A percentile compares a stretch with the other conserved stretches of the same genome.
Conservation (phyloP, 495 filamentous ascomycete genomes). For the Penicillium subrubescens region DNA sequence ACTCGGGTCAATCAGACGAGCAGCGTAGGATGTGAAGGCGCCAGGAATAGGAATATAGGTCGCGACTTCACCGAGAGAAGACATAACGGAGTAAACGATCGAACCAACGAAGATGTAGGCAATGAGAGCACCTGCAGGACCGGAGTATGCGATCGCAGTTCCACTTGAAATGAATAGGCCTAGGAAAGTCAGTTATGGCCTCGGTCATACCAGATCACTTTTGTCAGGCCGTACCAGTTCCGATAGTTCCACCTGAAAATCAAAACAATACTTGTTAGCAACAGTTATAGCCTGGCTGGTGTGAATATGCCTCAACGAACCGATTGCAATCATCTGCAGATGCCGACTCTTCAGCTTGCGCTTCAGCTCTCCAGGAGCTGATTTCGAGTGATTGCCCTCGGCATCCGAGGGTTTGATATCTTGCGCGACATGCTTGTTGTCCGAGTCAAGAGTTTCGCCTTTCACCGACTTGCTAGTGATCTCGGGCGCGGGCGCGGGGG, state of each 20-base stretch:
- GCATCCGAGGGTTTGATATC: slow-evolving; percentile 30
- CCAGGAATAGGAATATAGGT: slow-evolving; percentile 72
- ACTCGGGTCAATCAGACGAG: slow-evolving; percentile 66
- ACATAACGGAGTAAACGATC: slow-evolving; percentile 56
- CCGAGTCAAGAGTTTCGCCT: slow-evolving; percentile 7
- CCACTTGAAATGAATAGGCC: slow-evolving; percentile 70
- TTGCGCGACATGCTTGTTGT: slow-evolving; percentile 18
- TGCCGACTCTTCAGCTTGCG: slow-evolving; percentile 66
- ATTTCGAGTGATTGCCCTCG: slow-evolving; percentile 23
- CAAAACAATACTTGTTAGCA: slow-evolving; percentile 19
- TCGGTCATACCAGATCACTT: not conserved
- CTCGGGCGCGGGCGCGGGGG: slow-evolving; percentile 12
- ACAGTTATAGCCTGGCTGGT: not conserved
- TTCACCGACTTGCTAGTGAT: slow-evolving; percentile 9
- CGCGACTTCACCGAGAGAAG: slow-evolving; percentile 64
- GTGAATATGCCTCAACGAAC: slow-evolving; percentile 37
- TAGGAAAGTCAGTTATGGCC: slow-evolving; percentile 9
- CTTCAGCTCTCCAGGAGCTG: slow-evolving; percentile 35
- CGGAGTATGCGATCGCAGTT: slow-evolving; percentile 59
- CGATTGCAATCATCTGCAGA: slow-evolving; percentile 69
- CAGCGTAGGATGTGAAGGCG: slow-evolving; percentile 68
- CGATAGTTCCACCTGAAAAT: slow-evolving; percentile 69
- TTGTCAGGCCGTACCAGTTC: slow-evolving; percentile 52
- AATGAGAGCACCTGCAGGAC: slow-evolving; percentile 65
- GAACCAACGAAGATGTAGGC: slow-evolving; percentile 61